Evolutionary conservation across 768 basidiomycete species (phyloP), one percentile per base, ranked within the genome.

Genomic region (Boletus huronensis): DNA sequence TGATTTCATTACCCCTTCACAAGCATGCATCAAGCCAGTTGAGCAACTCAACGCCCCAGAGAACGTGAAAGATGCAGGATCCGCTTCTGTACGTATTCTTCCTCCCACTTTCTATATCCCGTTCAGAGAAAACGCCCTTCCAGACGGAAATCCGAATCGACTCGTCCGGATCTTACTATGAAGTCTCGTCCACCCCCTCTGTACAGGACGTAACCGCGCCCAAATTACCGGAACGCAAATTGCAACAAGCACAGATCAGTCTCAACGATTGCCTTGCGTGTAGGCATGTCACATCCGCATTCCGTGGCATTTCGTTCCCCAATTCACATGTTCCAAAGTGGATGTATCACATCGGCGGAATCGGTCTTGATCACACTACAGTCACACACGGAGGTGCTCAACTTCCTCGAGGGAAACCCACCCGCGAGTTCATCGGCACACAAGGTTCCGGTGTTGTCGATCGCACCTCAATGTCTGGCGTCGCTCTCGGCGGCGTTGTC

Each of bases 291-390:
- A n/a, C n/a, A 19, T 50, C 49, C 29, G 14, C 3, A 10, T 25
- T 35, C 5, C 28, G 23, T 31, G 11, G 10, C 23, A 16, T 53
- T 14, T 41, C 34, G 42, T 52, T 46, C n/a, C 19, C 26, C 19
- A 17, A 26, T 48, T 53, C 28, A 71, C 58, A 44, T 51, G 35
- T 31, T 13, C 45, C 60, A 34, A 60, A 97, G 96, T 55, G 97
- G 97, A 3, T 99, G 97, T 66, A 98, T 99, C 63, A 99, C 97
- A 3, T 98, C 96, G 36, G 96, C 96, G 23, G 96, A 99, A 77
- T 96, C 93, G 19, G 86, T 98, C 43, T 81, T 99, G 55, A 97
- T 99, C 66, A 94, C 94, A 13, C 79, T 97, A 35, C 96, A 99
- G 70, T 96, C 93, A 7, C 95, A 98, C 64, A 82, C 82, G 16